Evolutionary conservation across 257 asterid species (phyloP).

Genomic region (Plantago elongata): DNA sequence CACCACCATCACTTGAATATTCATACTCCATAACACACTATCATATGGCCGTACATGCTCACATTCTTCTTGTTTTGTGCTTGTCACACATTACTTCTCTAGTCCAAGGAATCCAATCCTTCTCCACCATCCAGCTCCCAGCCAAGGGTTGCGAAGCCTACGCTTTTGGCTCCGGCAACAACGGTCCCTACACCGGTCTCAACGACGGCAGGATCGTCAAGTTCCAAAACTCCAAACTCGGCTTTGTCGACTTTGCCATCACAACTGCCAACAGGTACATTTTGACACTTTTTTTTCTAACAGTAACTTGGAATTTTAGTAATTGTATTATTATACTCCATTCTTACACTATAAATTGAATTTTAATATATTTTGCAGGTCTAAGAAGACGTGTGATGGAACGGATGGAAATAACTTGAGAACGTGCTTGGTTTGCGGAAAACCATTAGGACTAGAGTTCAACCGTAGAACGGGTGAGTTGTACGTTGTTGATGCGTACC

Average conservation of each 20-base stretch:
- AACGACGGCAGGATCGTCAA: conserved; percentile 49
- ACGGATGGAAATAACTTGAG: conserved; percentile 16
- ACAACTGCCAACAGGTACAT: conserved; percentile 41
- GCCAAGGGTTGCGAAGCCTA: conserved; percentile 31
- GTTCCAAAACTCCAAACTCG: conserved; percentile 17
- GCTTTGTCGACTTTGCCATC: conserved; percentile 39
- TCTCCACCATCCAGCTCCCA: conserved; percentile 26
- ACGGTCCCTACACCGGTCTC: conserved; percentile 43
- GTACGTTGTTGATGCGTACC: conserved; percentile 32
- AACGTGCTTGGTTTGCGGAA: conserved; percentile 31
- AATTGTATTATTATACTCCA: too few species aligned
- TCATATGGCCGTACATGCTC: neutral
- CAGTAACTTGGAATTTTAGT: neutral
- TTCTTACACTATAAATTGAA: too few species aligned
- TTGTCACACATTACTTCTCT: conserved; percentile 7
- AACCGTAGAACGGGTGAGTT: conserved; percentile 36
- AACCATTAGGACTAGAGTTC: conserved; percentile 40
- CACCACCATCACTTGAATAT: neutral
- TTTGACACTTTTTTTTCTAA: neutral
- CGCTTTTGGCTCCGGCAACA: conserved; percentile 27
- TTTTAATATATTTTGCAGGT: conserved; percentile 30
- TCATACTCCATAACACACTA: neutral
- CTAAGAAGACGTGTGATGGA: conserved; percentile 40
- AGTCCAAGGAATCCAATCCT: conserved; percentile 18
- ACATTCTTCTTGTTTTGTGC: conserved; percentile 14